Evolutionary conservation across 2,329 filamentous ascomycete species (phyloP).

Genomic region (Helicocarpus griseus): DNA sequence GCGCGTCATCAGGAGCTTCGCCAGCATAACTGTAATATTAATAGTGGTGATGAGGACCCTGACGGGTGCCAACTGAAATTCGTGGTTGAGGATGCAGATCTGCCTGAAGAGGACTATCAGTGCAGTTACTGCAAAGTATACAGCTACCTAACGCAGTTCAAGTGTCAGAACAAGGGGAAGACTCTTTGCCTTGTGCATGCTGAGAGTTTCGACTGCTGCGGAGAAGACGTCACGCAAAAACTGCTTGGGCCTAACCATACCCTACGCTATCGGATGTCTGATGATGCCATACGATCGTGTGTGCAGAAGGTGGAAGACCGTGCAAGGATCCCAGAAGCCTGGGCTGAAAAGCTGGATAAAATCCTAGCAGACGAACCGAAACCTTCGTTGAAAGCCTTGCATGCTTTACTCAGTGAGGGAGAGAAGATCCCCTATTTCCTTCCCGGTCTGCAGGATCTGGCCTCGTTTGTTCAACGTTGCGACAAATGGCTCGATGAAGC

Average conservation of each 20-base stretch:
- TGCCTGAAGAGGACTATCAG: slow-evolving; percentile 85
- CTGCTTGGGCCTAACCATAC: slow-evolving; percentile 60
- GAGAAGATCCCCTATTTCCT: slow-evolving; percentile 92
- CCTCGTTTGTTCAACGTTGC: slow-evolving; percentile 86
- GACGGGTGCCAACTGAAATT: slow-evolving; percentile 50
- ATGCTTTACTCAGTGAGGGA: slow-evolving; percentile 78
- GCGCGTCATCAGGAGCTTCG: slow-evolving; percentile 50
- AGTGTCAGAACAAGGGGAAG: slow-evolving; percentile 72
- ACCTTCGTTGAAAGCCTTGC: slow-evolving; percentile 76
- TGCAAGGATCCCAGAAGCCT: slow-evolving; percentile 72
- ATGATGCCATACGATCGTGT: slow-evolving; percentile 56
- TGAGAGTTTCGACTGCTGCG: slow-evolving; percentile 72
- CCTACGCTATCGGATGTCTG: slow-evolving; percentile 66
- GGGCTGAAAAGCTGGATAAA: slow-evolving; percentile 83
- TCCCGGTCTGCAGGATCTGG: slow-evolving; percentile 69
- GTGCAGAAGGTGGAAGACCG: slow-evolving; percentile 77
- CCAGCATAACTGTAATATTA: slow-evolving; percentile 47
- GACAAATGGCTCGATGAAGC: slow-evolving; percentile 98
- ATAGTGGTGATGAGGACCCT: slow-evolving; percentile 36
- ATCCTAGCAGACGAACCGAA: slow-evolving; percentile 73
- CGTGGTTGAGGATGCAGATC: slow-evolving; percentile 59
- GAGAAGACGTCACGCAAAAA: slow-evolving; percentile 55
- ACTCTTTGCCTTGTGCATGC: slow-evolving; percentile 75
- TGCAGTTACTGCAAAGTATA: slow-evolving; percentile 89
- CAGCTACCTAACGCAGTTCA: slow-evolving; percentile 81